These are phyloP conservation scores for Tolypocladium ophioglossoides DNA, from an alignment of 2,329 filamentous ascomycete genomes.

Conservation along the genomic window DNA sequence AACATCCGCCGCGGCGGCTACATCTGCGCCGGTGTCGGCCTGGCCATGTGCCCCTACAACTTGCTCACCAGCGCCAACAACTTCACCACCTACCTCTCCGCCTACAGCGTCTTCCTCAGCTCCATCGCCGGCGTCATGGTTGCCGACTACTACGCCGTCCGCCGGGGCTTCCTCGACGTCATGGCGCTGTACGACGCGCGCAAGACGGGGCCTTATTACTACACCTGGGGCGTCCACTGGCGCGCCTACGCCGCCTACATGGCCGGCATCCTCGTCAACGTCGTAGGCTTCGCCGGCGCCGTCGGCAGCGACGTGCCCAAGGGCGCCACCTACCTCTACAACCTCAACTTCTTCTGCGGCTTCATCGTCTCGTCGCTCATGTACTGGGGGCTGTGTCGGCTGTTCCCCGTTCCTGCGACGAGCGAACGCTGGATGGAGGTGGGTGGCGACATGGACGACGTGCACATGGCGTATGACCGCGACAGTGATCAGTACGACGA, in stretches of 20 bases:
- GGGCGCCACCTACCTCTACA: slow-evolving; percentile 78
- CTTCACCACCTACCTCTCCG: slow-evolving; percentile 85
- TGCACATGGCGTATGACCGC: slow-evolving; percentile 35
- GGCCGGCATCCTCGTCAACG: slow-evolving; percentile 75
- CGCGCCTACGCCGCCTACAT: slow-evolving; percentile 77
- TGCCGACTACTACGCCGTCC: slow-evolving; percentile 78
- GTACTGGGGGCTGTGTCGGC: slow-evolving; percentile 60
- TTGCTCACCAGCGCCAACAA: slow-evolving; percentile 65
- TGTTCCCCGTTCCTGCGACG: slow-evolving; percentile 64
- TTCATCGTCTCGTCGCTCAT: slow-evolving; percentile 57
- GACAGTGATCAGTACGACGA: slow-evolving; percentile 29
- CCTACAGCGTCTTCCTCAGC: slow-evolving; percentile 89
- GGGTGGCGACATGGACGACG: slow-evolving; percentile 48
- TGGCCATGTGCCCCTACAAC: slow-evolving; percentile 82
- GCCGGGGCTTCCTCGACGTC: slow-evolving; percentile 70
- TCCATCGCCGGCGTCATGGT: slow-evolving; percentile 89
- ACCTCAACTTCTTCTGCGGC: slow-evolving; percentile 81
- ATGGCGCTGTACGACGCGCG: slow-evolving; percentile 69
- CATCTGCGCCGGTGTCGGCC: slow-evolving; percentile 66
- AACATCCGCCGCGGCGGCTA: slow-evolving; percentile 84
- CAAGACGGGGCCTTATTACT: slow-evolving; percentile 61
- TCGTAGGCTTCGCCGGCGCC: slow-evolving; percentile 81
- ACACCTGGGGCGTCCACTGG: slow-evolving; percentile 65
- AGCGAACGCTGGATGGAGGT: slow-evolving; percentile 73
- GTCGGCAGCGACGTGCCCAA: slow-evolving; percentile 61